Evolutionary conservation across 208 protist genomes (phyloP).

Genomic region (Crithidia bombi): DNA sequence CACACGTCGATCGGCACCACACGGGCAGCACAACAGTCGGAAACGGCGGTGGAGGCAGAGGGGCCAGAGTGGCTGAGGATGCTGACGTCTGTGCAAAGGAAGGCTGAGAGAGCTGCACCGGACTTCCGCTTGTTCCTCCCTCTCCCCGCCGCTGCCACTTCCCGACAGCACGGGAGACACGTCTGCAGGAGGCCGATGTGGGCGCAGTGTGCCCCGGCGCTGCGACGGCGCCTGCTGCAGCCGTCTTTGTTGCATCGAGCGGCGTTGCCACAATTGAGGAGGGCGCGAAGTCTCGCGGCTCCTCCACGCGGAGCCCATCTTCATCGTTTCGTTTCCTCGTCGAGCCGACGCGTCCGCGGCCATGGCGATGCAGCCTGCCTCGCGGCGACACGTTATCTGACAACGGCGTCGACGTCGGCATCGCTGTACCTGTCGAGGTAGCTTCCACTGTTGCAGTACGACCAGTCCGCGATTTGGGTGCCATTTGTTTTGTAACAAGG

Average conservation of each 20-base stretch:
- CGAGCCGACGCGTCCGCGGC: not conserved
- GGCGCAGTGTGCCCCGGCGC: not conserved
- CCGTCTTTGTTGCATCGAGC: not conserved
- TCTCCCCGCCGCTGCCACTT: not conserved
- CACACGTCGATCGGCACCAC: constrained; percentile 20
- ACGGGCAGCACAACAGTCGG: constrained; percentile 1
- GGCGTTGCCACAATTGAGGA: not conserved
- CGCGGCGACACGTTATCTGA: not conserved
- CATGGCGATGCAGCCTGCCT: constrained; percentile 5
- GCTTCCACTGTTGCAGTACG: not conserved
- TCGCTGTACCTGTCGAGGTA: not conserved
- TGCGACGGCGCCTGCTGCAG: not conserved
- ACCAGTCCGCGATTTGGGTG: not conserved
- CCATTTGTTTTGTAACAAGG: too few species aligned
- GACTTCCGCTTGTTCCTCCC: not conserved
- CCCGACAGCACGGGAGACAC: not conserved
- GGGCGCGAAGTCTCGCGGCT: not conserved
- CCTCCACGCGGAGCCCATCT: not conserved
- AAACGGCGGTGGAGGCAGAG: constrained; percentile 11
- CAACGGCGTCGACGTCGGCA: not conserved
- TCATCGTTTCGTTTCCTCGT: not conserved
- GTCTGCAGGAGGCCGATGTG: not conserved
- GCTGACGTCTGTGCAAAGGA: not conserved
- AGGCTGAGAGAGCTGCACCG: too few species aligned
- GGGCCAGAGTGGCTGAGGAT: not conserved